Evolutionary conservation across 257 asterid genomes (phyloP).

Genomic region (Pogostemon cablin): DNA sequence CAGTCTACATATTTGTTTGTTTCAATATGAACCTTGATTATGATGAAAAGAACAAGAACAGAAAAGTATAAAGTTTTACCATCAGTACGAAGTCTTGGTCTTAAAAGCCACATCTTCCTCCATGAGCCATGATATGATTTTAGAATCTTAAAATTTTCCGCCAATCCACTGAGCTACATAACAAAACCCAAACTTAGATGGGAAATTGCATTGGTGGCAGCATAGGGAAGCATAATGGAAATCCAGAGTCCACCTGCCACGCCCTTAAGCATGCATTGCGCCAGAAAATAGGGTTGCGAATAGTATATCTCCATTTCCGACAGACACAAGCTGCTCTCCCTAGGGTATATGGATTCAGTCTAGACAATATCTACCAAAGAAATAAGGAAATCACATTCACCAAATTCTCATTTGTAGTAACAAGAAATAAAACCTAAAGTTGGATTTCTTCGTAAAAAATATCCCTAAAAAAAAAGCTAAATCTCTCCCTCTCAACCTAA

Average conservation of each 20-base stretch:
- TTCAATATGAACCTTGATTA: conserved; percentile 3
- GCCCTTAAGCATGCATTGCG: conserved; percentile 87
- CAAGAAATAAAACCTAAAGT: conserved; percentile 8
- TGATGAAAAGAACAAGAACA: neutral
- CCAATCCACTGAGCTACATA: conserved; percentile 61
- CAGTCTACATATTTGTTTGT: neutral
- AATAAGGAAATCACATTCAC: conserved; percentile 27
- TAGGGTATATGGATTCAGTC: conserved; percentile 71
- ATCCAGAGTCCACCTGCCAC: conserved; percentile 69
- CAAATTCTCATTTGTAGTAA: neutral
- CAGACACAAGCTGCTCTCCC: conserved; percentile 97
- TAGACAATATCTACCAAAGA: conserved; percentile 66
- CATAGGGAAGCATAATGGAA: conserved; percentile 18
- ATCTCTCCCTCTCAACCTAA: neutral
- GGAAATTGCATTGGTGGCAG: conserved; percentile 3
- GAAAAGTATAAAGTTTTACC: conserved; percentile 45
- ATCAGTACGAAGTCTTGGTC: conserved; percentile 95
- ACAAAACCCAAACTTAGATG: conserved; percentile 22
- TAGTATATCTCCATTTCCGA: conserved; percentile 93
- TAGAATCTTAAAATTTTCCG: conserved; percentile 70
- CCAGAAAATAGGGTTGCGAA: conserved; percentile 94
- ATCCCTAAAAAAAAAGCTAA: neutral
- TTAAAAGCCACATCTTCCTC: conserved; percentile 97
- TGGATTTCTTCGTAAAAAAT: neutral
- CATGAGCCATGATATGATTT: conserved; percentile 89